Percentiles rank a stretch among this genome's conserved stretches.
These are phyloP conservation scores for Colletotrichum sp. DNA, from an alignment of 2,329 filamentous ascomycete genomes.

Conservation along the genomic window DNA sequence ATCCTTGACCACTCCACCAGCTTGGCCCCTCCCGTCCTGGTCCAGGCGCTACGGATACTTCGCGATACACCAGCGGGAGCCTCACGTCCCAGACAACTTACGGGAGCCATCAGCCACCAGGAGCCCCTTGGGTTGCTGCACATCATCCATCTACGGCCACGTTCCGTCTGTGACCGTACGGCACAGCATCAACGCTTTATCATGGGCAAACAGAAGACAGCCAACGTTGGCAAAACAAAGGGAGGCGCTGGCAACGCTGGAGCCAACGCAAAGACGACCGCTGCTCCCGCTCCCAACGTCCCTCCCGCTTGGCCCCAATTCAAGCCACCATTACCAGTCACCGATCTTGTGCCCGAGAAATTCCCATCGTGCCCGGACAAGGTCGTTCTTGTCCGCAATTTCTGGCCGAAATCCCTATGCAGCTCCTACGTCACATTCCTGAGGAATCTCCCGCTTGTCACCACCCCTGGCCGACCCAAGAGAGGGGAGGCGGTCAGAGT, in stretches of 20 bases:
- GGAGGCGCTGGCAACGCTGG: neutral
- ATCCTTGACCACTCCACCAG: neutral
- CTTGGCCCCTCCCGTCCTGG: neutral
- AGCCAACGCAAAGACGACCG: constrained; percentile 13
- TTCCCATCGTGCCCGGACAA: constrained; percentile 59
- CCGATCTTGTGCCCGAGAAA: constrained; percentile 65
- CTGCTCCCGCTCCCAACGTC: constrained; percentile 15
- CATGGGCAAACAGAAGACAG: constrained; percentile 25
- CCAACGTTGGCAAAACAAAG: constrained; percentile 15
- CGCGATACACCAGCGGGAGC: constrained; percentile 3
- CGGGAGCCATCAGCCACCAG: constrained; percentile 8
- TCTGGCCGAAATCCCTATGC: constrained; percentile 79
- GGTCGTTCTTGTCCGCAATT: constrained; percentile 74
- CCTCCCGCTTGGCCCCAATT: constrained; percentile 72
- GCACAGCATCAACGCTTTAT: constrained; percentile 13
- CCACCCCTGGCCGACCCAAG: constrained; percentile 80
- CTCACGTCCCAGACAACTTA: constrained; percentile 14
- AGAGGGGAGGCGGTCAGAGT: constrained; percentile 82
- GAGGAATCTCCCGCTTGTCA: constrained; percentile 70
- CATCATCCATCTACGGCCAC: constrained; percentile 2
- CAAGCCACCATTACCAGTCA: constrained; percentile 69
- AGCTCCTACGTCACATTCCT: constrained; percentile 79
- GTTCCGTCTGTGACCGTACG: neutral
- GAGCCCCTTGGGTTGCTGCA: constrained; percentile 4
- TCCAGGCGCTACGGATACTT: neutral